Percentiles rank a stretch among this genome's conserved stretches.
Evolutionary conservation across 306 rosid species (phyloP).

Genomic region (Pterocarpus macrocarpus): DNA sequence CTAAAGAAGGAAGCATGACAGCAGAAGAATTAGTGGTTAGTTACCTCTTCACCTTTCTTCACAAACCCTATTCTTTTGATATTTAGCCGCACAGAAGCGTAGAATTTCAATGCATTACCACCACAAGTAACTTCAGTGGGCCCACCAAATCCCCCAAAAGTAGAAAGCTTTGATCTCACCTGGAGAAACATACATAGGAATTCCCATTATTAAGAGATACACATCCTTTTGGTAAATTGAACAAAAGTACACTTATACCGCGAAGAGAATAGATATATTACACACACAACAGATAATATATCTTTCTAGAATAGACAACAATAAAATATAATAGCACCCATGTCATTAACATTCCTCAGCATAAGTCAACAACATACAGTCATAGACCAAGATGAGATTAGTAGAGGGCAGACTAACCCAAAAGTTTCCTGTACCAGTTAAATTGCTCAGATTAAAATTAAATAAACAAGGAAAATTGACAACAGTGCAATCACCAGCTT

Average conservation of each 20-base stretch:
- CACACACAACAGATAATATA: neutral
- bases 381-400: constrained; percentile 16
- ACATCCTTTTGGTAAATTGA: constrained; percentile 21
- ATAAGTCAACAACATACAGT: neutral
- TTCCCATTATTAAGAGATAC: constrained; percentile 11
- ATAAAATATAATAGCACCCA: constrained; percentile 28
- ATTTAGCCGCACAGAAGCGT: constrained; percentile 91
- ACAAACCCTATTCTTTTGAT: constrained; percentile 71
- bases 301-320: neutral
- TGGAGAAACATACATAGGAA: constrained; percentile 47
- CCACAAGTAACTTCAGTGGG: constrained; percentile 92
- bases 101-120: constrained; percentile 91
- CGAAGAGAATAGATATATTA: neutral
- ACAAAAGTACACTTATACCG: constrained; percentile 21
- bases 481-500: constrained; percentile 30
- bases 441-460: constrained; percentile 4
- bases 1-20: constrained; percentile 3
- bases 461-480: constrained; percentile 1
- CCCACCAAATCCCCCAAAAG: constrained; percentile 93
- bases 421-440: neutral
- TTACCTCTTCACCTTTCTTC: constrained; percentile 94
- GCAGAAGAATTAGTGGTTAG: constrained; percentile 29
- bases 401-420: constrained; percentile 13
- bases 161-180: constrained; percentile 86
- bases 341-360: constrained; percentile 12